Conservation (phyloP, 2,329 filamentous ascomycete species). For the Aspergillus ochraceoroseus region DNA sequence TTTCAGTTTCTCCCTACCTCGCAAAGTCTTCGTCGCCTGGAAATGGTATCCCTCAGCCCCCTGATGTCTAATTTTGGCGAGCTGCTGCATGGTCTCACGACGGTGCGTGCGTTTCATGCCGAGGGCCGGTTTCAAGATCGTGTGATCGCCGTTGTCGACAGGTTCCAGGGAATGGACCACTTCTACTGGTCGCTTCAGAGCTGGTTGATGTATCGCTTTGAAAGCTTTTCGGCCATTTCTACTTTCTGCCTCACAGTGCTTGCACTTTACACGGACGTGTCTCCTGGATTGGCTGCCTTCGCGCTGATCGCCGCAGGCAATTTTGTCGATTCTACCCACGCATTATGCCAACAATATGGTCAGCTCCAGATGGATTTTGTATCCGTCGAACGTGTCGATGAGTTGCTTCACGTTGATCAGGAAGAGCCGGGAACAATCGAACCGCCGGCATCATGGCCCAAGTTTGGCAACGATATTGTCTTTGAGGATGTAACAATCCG, state of each 20-base stretch:
- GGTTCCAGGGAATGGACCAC: conserved; percentile 91
- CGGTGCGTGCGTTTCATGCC: conserved; percentile 76
- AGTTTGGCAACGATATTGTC: conserved; percentile 63
- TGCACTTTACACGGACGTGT: conserved; percentile 68
- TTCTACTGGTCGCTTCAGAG: conserved; percentile 88
- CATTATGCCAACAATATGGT: conserved; percentile 73
- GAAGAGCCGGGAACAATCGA: conserved; percentile 63
- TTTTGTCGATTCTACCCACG: conserved; percentile 64
- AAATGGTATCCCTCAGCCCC: conserved; percentile 84
- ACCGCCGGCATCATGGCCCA: conserved; percentile 74
- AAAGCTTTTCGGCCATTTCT: conserved; percentile 64
- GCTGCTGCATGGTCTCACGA: conserved; percentile 76
- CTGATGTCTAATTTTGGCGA: conserved; percentile 91
- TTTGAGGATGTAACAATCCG: conserved; percentile 74
- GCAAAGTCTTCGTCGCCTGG: conserved; percentile 73
- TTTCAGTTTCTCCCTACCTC: conserved; percentile 73
- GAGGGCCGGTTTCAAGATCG: conserved; percentile 73
- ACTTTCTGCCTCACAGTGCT: conserved; percentile 69
- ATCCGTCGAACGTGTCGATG: conserved; percentile 78
- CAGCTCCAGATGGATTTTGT: conserved; percentile 89
- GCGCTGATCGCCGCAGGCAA: conserved; percentile 65
- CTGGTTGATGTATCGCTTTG: conserved; percentile 79
- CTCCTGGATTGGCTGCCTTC: conserved; percentile 76
- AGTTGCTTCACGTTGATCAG: conserved; percentile 72
- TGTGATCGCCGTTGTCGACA: conserved; percentile 75